phyloP scores from a whole-genome alignment of 805 yeast species.

The Candida glaebosa region DNA sequence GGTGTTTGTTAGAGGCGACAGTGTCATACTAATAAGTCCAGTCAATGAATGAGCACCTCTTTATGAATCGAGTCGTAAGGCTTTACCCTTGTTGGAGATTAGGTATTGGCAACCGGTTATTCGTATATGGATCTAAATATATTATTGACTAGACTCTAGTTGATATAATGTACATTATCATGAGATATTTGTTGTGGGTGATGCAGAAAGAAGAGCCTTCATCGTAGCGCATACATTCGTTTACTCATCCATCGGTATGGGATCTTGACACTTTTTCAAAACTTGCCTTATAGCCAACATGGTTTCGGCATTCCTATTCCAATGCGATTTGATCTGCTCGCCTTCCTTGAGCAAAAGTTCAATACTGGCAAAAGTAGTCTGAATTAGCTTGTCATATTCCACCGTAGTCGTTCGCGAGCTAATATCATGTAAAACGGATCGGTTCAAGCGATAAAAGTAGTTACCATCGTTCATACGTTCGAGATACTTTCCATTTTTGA shows the following conservation, averaged over 20 bases:
- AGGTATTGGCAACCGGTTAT: too few relatives aligned
- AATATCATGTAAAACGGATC: conserved; percentile 18
- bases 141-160: too few relatives aligned
- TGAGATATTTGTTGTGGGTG: too few relatives aligned
- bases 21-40: conserved; percentile 78
- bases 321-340: conserved; percentile 27
- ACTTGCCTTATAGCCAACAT: conserved; percentile 25
- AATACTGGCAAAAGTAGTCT: conserved; percentile 20
- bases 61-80: too few relatives aligned
- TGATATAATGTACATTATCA: too few relatives aligned
- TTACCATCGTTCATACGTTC: conserved; percentile 16
- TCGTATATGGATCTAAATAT: too few relatives aligned
- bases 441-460: conserved; percentile 22
- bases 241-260: conserved; percentile 11
- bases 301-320: conserved; percentile 32
- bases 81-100: too few relatives aligned
- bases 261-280: conserved; percentile 11
- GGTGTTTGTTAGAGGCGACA: conserved; percentile 97
- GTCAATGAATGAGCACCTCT: conserved; percentile 16
- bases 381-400: conserved; percentile 32
- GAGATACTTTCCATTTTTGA: conserved; percentile 19
- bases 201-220: too few relatives aligned
- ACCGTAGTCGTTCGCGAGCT: conserved; percentile 15
- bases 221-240: too few relatives aligned
- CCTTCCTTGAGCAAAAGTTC: conserved; percentile 28